These are phyloP conservation scores for Alternaria gaisen DNA, from an alignment of 2,329 filamentous ascomycete genomes.

Conservation along the genomic window DNA sequence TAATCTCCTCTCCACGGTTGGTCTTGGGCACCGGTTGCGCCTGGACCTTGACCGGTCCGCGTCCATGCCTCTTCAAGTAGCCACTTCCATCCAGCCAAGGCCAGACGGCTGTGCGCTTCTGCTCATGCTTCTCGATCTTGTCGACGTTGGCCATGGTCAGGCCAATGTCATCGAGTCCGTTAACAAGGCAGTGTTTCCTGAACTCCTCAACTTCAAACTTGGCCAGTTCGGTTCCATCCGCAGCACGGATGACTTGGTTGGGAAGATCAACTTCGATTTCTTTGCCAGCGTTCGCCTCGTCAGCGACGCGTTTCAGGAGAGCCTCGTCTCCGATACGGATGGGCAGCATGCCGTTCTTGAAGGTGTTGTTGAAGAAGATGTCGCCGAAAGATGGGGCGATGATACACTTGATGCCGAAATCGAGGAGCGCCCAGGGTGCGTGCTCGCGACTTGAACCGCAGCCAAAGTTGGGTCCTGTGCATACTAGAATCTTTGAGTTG, in stretches of 20 bases:
- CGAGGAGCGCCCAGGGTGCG: slow-evolving; percentile 94
- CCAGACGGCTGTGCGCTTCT: slow-evolving; percentile 76
- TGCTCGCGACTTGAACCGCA: slow-evolving; percentile 94
- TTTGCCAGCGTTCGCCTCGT: slow-evolving; percentile 78
- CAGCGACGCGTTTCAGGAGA: slow-evolving; percentile 74
- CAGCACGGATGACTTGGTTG: slow-evolving; percentile 82
- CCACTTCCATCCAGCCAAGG: slow-evolving; percentile 91
- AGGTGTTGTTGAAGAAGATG: slow-evolving; percentile 99
- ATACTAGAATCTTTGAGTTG: slow-evolving; percentile 85
- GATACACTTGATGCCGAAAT: slow-evolving; percentile 94
- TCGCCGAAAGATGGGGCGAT: slow-evolving; percentile 89
- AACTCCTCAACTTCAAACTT: slow-evolving; percentile 91
- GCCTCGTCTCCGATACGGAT: slow-evolving; percentile 75
- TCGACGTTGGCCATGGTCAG: slow-evolving; percentile 91
- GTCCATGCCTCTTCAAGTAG: slow-evolving; percentile 71
- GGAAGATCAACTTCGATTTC: slow-evolving; percentile 91
- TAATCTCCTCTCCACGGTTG: slow-evolving; percentile 83
- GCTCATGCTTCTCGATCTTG: slow-evolving; percentile 86
- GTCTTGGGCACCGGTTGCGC: slow-evolving; percentile 82
- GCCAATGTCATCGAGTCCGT: slow-evolving; percentile 95
- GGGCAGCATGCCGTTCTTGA: slow-evolving; percentile 99
- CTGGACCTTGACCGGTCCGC: slow-evolving; percentile 68
- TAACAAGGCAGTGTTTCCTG: slow-evolving; percentile 90
- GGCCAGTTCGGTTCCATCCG: slow-evolving; percentile 75
- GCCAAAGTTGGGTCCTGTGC: slow-evolving; percentile 92